phyloP scores from a whole-genome alignment of 192 early-diverging fungal genomes.

The Linnemannia zychae region DNA sequence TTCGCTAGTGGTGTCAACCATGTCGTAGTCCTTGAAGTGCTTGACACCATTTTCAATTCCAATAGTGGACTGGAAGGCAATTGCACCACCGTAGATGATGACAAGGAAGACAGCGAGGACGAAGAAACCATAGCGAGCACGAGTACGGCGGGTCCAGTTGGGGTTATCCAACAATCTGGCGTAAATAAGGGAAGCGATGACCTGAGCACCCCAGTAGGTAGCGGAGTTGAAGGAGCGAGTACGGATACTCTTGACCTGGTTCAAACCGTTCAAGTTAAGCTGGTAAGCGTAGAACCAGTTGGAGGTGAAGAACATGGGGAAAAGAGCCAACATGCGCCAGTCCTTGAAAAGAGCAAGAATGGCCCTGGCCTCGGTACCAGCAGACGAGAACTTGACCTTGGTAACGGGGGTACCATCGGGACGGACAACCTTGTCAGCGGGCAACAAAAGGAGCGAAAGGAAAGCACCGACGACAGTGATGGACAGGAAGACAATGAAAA shows the following conservation, averaged over 20 bases:
- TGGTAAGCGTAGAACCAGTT: no score
- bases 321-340: no score
- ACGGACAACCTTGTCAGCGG: conserved; percentile 66
- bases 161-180: conserved; percentile 70
- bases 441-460: no score
- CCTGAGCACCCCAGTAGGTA: conserved; percentile 79
- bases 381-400: conserved; percentile 73
- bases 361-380: conserved; percentile 14
- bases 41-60: conserved; percentile 17
- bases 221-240: conserved; percentile 75
- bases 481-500: conserved; percentile 78
- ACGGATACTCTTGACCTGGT: conserved; percentile 55
- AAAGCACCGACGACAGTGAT: conserved; percentile 59
- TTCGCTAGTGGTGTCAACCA: conserved; percentile 1
- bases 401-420: conserved; percentile 75
- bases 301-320: no score
- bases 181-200: conserved; percentile 68
- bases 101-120: conserved; percentile 59
- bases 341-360: no score
- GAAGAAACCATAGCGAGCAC: conserved; percentile 70
- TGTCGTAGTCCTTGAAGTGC: conserved; percentile 51
- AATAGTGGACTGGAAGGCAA: conserved; percentile 65
- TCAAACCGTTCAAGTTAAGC: conserved; percentile 24
- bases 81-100: conserved; percentile 69
- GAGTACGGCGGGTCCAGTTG: conserved; percentile 63